phyloP scores from a whole-genome alignment of 1,139 yeast genomes.

The Lodderomyces theae region DNA sequence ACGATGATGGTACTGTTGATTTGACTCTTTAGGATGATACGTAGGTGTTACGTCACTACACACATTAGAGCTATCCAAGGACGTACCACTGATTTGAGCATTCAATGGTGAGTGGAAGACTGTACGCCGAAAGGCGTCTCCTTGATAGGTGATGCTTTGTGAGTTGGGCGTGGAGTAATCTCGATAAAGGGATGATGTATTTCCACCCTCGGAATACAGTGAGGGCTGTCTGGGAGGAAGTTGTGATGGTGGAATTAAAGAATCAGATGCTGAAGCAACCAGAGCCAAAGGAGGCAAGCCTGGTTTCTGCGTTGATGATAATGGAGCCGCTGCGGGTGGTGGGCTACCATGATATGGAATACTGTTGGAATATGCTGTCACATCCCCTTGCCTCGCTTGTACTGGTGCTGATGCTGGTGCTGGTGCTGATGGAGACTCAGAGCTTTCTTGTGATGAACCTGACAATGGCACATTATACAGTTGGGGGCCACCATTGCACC shows the following conservation, averaged over 20 bases:
- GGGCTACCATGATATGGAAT: not conserved
- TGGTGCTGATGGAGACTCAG: too few relatives aligned
- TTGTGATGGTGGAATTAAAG: not conserved
- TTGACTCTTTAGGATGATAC: constrained; percentile 1
- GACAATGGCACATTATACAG: not conserved
- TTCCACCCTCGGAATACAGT: not conserved
- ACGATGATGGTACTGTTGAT: constrained; percentile 1
- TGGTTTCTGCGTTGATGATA: not conserved
- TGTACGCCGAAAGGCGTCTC: not conserved
- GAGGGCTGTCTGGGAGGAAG: not conserved
- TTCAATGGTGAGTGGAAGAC: not conserved
- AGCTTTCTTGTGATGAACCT: not conserved
- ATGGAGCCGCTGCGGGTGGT: too few relatives aligned
- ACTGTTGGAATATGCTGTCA: not conserved
- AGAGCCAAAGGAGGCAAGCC: not conserved
- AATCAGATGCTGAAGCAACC: not conserved
- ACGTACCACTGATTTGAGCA: not conserved
- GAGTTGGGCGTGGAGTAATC: not conserved
- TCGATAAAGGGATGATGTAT: too few relatives aligned
- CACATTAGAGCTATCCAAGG: not conserved
- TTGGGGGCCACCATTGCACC: not conserved
- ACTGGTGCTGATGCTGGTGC: not conserved
- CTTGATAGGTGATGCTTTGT: not conserved
- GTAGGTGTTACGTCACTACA: constrained; percentile 1
- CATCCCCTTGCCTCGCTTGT: not conserved